Evolutionary conservation across 371 early-diverging fungal genomes (phyloP).

Genomic region (Sporodiniella umbellata): DNA sequence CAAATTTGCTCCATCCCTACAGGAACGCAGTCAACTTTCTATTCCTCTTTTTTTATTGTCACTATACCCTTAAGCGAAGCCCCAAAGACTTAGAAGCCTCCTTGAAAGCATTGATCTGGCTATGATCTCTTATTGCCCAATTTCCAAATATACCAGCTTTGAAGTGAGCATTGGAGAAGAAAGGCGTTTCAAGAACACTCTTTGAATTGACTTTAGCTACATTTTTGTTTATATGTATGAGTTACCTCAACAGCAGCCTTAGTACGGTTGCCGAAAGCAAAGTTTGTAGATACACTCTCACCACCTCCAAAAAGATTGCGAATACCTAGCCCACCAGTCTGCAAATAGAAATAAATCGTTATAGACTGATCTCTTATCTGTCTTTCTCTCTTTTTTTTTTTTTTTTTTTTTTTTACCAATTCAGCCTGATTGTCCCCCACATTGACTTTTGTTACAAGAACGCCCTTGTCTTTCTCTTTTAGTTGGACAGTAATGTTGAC

Average conservation of each 20-base stretch:
- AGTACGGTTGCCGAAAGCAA: constrained; percentile 67
- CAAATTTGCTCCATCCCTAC: constrained; percentile 42
- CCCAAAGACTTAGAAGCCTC: constrained; percentile 25
- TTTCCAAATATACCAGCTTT: constrained; percentile 34
- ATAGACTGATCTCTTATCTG: background rate
- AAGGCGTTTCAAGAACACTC: constrained; percentile 29
- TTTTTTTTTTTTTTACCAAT: constrained; percentile 26
- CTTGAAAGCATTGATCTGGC: constrained; percentile 32
- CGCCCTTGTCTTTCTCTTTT: constrained; percentile 37
- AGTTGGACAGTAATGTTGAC: constrained; percentile 64
- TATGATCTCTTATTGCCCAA: constrained; percentile 38
- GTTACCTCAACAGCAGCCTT: constrained; percentile 66
- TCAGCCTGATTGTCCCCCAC: constrained; percentile 39
- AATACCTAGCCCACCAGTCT: constrained; percentile 57
- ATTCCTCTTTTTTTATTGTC: background rate
- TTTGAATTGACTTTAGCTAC: too few relatives aligned
- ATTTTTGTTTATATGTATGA: background rate
- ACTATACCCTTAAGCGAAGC: constrained; percentile 28
- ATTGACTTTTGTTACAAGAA: constrained; percentile 28
- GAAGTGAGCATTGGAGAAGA: constrained; percentile 31
- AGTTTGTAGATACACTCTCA: constrained; percentile 66
- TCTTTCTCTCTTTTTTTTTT: too few relatives aligned
- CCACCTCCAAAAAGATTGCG: constrained; percentile 83
- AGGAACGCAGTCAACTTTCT: background rate
- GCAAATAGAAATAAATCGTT: background rate